These are phyloP conservation scores for Cryphonectria radicalis DNA, from an alignment of 2,329 filamentous ascomycete genomes.

Conservation along the genomic window DNA sequence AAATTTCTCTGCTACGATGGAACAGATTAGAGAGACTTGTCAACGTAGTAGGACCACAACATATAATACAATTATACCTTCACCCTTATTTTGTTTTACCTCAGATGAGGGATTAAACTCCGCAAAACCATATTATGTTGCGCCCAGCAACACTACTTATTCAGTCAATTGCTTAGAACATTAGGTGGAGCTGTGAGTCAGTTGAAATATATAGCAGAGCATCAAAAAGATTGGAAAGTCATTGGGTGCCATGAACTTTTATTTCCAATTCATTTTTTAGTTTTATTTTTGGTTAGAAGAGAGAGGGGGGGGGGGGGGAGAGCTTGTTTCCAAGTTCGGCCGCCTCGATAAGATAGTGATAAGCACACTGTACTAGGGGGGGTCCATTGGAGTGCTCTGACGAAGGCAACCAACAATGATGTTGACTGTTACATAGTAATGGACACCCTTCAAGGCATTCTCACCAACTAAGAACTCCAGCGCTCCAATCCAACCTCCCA, in stretches of 20 bases:
- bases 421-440: no score
- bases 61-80: not conserved
- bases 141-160: not conserved
- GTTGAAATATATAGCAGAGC: not conserved
- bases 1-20: not conserved
- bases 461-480: not conserved
- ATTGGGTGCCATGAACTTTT: not conserved
- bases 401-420: not conserved
- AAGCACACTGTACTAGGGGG: not conserved
- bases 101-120: not conserved
- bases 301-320: not conserved
- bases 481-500: not conserved
- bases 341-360: slow-evolving; percentile 5
- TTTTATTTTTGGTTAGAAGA: not conserved
- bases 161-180: not conserved
- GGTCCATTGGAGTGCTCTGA: not conserved
- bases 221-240: not conserved
- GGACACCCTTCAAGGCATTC: not conserved
- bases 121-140: not conserved
- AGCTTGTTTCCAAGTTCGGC: not conserved
- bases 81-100: not conserved
- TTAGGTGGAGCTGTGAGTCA: not conserved
- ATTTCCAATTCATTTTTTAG: no score
- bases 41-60: not conserved
- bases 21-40: not conserved